These are phyloP conservation scores for Sclerotinia subarctica DNA, from an alignment of 2,329 filamentous ascomycete species.

Conservation along the genomic window DNA sequence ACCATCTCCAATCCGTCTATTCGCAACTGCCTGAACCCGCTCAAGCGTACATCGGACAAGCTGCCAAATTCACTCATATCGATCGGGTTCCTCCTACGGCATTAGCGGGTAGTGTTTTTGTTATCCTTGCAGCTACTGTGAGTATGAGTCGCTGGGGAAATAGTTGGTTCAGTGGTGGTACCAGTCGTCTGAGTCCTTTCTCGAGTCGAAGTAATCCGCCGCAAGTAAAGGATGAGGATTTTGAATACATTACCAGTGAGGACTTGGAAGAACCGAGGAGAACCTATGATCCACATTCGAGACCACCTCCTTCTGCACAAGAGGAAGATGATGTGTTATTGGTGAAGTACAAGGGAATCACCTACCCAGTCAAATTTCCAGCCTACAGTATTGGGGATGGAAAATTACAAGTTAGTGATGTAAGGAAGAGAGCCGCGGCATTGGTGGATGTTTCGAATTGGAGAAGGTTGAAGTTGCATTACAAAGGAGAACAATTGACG, in stretches of 20 bases:
- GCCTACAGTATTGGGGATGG: conserved; percentile 73
- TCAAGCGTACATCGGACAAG: conserved; percentile 31
- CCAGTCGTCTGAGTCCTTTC: conserved; percentile 36
- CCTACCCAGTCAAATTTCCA: conserved; percentile 69
- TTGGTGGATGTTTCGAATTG: conserved; percentile 61
- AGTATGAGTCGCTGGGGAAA: conserved; percentile 40
- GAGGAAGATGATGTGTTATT: conserved; percentile 67
- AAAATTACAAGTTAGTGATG: conserved; percentile 62
- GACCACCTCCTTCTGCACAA: conserved; percentile 41
- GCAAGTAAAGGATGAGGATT: conserved; percentile 72
- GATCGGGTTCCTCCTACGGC: conserved; percentile 33
- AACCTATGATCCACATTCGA: conserved; percentile 45
- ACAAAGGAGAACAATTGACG: conserved; percentile 70
- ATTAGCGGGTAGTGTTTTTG: conserved; percentile 30
- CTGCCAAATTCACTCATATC: conserved; percentile 35
- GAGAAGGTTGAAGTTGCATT: conserved; percentile 63
- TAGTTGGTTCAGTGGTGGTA: conserved; percentile 32
- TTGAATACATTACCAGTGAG: conserved; percentile 77
- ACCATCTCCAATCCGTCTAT: conserved; percentile 48
- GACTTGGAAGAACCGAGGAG: conserved; percentile 54
- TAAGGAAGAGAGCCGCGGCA: conserved; percentile 64
- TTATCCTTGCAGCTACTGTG: conserved; percentile 32
- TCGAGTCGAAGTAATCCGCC: conserved; percentile 45
- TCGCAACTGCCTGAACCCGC: conserved; percentile 33
- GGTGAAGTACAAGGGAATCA: conserved; percentile 64